Evolutionary conservation across 805 yeast species (phyloP).

Genomic region (Saccharomycopsis amapae): DNA sequence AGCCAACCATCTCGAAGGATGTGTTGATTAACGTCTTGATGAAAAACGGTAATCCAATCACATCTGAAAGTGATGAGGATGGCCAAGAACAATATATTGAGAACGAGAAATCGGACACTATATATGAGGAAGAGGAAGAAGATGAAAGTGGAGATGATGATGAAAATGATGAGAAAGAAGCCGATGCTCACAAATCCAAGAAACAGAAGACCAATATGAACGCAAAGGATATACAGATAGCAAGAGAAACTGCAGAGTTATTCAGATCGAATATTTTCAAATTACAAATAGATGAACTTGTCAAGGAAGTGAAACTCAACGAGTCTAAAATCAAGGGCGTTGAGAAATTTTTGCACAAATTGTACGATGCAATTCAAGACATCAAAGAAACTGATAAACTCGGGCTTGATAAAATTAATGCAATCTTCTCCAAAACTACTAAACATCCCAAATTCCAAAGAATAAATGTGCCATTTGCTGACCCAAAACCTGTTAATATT

Average conservation of each 20-base stretch:
- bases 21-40: neutral
- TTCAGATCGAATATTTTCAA: constrained; percentile 95
- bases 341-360: constrained; percentile 67
- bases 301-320: constrained; percentile 71
- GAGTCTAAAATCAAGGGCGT: constrained; percentile 55
- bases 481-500: constrained; percentile 68
- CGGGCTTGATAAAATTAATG: constrained; percentile 53
- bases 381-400: constrained; percentile 51
- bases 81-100: neutral
- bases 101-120: neutral
- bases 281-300: constrained; percentile 84
- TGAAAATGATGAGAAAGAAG: constrained; percentile 19
- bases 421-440: constrained; percentile 33
- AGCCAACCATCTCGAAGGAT: constrained; percentile 6
- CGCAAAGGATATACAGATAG: constrained; percentile 80
- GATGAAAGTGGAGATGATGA: constrained; percentile 24
- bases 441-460: constrained; percentile 31
- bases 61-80: neutral
- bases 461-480: constrained; percentile 76
- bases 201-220: constrained; percentile 5
- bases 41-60: neutral
- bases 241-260: constrained; percentile 88
- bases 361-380: constrained; percentile 59
- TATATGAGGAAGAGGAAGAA: constrained; percentile 13
- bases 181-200: neutral